Base-by-base conservation (phyloP, 768 basidiomycete species). In the Tulasnella sp. region DNA sequence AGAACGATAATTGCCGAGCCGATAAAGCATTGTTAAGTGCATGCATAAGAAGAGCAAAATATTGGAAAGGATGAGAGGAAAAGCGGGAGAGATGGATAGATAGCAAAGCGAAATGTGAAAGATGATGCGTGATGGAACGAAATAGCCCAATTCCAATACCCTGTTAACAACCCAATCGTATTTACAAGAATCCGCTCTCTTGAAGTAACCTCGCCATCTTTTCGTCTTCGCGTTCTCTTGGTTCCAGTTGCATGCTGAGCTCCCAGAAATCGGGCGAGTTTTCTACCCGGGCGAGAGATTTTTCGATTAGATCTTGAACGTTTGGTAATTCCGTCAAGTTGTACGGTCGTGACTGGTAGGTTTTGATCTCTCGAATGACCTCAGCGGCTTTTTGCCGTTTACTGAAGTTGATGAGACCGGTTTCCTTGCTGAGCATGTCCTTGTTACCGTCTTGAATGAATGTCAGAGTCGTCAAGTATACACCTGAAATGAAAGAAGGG, bases 401-500 rank as follows among this genome's bases (percentile, higher is more conserved):
- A 81, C 91, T 89, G 85, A 99, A 99, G 85, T 99, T 98, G 84
- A 99, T 91, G 78, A 97, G 85, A 75, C 88, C 87, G 9, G 89
- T 91, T 54, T 82, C 80, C 34, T 81, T 81, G 49, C 87, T 87
- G 12, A 97, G 85, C 79, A 87, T 89, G 84, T 99, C 94, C 71
- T 92, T 91, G 81, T 94, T 95, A 11, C 97, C 97, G 80, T 98
- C 97, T 83, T 97, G 94, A 82, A 97, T 97, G 83, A 99, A 98
- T n/a, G 96, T 96, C 78, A 99, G 86, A 8, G 93, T 94, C 7
- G 97, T 96, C 36, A 99, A 88, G 85, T 97, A 98, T 74, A 98
- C 93, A 80, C 97, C 97, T 97, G 79, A 22, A 37, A 67, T 45
- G 74, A 77, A 39, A 29, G 22, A 45, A 36, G 15, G n/a, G n/a